Conservation (phyloP, 2,329 filamentous ascomycete species). For the Zymoseptoria passerinii region DNA sequence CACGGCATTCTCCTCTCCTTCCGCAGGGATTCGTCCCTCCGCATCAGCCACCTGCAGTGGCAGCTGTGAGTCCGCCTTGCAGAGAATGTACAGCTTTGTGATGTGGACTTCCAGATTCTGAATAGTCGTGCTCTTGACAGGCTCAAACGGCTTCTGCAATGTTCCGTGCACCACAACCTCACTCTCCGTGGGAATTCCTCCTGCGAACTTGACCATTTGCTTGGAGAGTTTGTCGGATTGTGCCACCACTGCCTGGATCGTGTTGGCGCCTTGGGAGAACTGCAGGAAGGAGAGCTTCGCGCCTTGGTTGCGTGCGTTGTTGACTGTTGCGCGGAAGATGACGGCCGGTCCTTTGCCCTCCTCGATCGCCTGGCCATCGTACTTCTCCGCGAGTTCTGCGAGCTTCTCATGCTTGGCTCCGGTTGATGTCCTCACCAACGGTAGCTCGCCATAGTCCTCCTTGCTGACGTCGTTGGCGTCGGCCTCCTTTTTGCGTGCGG, state of each 20-base stretch:
- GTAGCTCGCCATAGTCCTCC: slow-evolving; percentile 71
- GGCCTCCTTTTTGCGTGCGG: slow-evolving; percentile 55
- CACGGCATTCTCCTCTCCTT: slow-evolving; percentile 39
- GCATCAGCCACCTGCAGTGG: slow-evolving; percentile 52
- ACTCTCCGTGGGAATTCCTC: slow-evolving; percentile 66
- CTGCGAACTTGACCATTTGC: slow-evolving; percentile 93
- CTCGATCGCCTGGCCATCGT: slow-evolving; percentile 37
- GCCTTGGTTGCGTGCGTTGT: slow-evolving; percentile 80
- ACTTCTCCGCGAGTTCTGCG: slow-evolving; percentile 52
- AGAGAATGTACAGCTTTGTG: slow-evolving; percentile 71
- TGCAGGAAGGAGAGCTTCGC: slow-evolving; percentile 89
- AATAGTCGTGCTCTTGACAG: slow-evolving; percentile 79
- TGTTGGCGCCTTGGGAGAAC: slow-evolving; percentile 65
- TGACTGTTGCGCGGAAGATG: slow-evolving; percentile 69
- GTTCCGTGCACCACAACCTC: slow-evolving; percentile 70
- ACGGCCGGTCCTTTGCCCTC: slow-evolving; percentile 44
- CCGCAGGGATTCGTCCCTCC: slow-evolving; percentile 41
- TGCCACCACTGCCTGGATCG: slow-evolving; percentile 71
- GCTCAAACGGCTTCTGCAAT: slow-evolving; percentile 74
- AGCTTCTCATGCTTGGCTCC: slow-evolving; percentile 53
- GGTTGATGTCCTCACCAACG: slow-evolving; percentile 36
- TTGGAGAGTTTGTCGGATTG: slow-evolving; percentile 54
- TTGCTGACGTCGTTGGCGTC: slow-evolving; percentile 58
- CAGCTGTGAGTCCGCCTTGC: slow-evolving; percentile 52
- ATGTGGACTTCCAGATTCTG: slow-evolving; percentile 80